Percentiles rank a stretch among this genome's conserved stretches.
Evolutionary conservation across 2,329 filamentous ascomycete genomes (phyloP).

Genomic region (Pseudogymnoascus sp.): DNA sequence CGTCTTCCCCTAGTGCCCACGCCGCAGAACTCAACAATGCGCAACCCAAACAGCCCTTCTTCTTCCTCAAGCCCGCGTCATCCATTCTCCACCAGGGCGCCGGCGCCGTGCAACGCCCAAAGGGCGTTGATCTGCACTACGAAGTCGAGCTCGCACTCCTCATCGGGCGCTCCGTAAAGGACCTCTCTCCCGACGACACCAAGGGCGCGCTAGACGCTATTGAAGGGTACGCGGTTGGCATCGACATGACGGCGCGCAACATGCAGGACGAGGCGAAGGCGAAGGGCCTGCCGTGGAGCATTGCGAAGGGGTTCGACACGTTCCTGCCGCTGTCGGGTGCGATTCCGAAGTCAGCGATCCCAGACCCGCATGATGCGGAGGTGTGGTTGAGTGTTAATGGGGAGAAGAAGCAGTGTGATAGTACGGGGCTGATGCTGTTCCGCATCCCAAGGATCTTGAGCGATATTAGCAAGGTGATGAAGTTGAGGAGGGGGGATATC

Average conservation of each 20-base stretch:
- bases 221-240: constrained; percentile 82
- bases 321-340: constrained; percentile 81
- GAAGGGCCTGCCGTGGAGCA: constrained; percentile 92
- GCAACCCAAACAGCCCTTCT: constrained; percentile 91
- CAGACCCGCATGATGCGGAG: constrained; percentile 81
- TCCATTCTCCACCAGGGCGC: constrained; percentile 73
- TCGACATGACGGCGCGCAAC: constrained; percentile 97
- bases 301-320: constrained; percentile 96
- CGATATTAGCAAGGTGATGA: constrained; percentile 94
- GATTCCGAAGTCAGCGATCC: constrained; percentile 72
- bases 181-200: constrained; percentile 63
- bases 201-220: constrained; percentile 75
- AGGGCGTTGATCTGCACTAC: constrained; percentile 80
- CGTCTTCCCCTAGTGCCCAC: constrained; percentile 60
- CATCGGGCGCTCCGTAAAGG: constrained; percentile 71
- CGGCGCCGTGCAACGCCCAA: constrained; percentile 74
- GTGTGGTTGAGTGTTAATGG: constrained; percentile 81
- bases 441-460: constrained; percentile 77
- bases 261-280: constrained; percentile 94
- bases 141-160: constrained; percentile 91
- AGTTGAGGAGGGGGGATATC: constrained; percentile 83
- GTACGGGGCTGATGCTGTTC: constrained; percentile 91
- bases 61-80: constrained; percentile 92
- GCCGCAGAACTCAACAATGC: constrained; percentile 83
- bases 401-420: constrained; percentile 71